Evolutionary conservation across 495 filamentous ascomycete genomes (phyloP).

Genomic region (Aspergillus egyptiacus): DNA sequence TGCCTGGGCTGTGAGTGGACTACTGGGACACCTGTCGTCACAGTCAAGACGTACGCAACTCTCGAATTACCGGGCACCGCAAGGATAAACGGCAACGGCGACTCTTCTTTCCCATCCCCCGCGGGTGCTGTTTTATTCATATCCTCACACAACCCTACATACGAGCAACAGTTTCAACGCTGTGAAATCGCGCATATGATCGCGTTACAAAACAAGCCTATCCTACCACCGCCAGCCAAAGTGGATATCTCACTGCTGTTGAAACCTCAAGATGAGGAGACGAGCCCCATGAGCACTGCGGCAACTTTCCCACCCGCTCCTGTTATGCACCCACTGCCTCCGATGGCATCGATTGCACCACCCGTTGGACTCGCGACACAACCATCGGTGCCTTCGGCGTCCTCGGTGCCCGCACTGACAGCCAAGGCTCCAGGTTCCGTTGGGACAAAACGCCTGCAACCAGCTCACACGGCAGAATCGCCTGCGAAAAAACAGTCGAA

Average conservation of each 20-base stretch:
- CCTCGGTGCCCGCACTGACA: conserved; percentile 27
- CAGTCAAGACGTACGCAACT: not conserved
- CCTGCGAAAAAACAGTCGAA: conserved; percentile 94
- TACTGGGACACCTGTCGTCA: conserved; percentile 8
- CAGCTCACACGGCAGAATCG: conserved; percentile 52
- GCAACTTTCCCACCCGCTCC: conserved; percentile 46
- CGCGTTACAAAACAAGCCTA: conserved; percentile 44
- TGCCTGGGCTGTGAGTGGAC: conserved; percentile 4
- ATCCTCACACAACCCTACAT: not conserved
- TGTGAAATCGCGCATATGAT: conserved; percentile 47
- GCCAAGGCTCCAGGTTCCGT: conserved; percentile 30
- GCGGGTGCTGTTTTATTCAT: not conserved
- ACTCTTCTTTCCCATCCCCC: conserved; percentile 1
- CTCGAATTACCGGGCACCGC: conserved; percentile 10
- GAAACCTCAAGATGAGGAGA: conserved; percentile 75
- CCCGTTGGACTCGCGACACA: conserved; percentile 23
- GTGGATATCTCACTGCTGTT: conserved; percentile 87
- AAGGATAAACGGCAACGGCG: conserved; percentile 2
- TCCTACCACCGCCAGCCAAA: conserved; percentile 54
- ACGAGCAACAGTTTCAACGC: not conserved
- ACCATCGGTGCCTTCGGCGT: conserved; percentile 24
- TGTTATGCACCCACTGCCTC: conserved; percentile 38
- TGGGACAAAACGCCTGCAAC: conserved; percentile 47
- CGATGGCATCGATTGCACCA: conserved; percentile 23
- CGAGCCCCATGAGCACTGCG: conserved; percentile 45